Evolutionary conservation across 2,329 filamentous ascomycete species (phyloP).

Genomic region (Endoconidiophora polonica): DNA sequence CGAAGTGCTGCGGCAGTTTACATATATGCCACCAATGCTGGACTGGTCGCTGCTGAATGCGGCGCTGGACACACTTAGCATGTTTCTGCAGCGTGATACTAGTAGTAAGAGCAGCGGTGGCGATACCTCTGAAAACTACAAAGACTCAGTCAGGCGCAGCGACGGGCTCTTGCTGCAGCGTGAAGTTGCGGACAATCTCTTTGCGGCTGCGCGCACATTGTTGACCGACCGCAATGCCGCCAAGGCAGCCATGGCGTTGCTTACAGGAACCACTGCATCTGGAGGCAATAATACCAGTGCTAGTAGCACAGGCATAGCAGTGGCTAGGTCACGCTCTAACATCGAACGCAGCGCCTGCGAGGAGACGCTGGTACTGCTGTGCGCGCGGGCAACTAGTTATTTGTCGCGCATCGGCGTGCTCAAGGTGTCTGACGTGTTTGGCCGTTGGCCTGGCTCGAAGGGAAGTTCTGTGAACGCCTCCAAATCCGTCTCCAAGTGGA

Average conservation of each 20-base stretch:
- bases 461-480: too few species aligned
- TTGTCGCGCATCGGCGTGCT: slow-evolving; percentile 30
- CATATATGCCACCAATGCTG: slow-evolving; percentile 25
- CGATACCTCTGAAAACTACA: slow-evolving; percentile 19
- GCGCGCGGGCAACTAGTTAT: slow-evolving; percentile 28
- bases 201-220: slow-evolving; percentile 29
- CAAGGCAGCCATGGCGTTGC: neutral
- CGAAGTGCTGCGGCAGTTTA: slow-evolving; percentile 33
- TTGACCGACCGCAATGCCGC: slow-evolving; percentile 16
- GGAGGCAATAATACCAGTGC: too few species aligned
- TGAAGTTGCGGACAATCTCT: slow-evolving; percentile 29
- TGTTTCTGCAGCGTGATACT: slow-evolving; percentile 23
- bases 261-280: too few species aligned
- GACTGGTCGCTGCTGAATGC: slow-evolving; percentile 32
- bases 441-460: neutral
- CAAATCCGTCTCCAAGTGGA: slow-evolving; percentile 24
- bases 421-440: slow-evolving; percentile 28
- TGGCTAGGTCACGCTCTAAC: too few species aligned
- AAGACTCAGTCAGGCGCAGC: neutral
- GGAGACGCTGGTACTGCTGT: slow-evolving; percentile 29
- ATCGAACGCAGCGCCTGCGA: slow-evolving; percentile 20
- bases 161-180: slow-evolving; percentile 26
- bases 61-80: slow-evolving; percentile 30
- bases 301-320: neutral
- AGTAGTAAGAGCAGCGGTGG: slow-evolving; percentile 14